Base-by-base conservation (phyloP, 352 stramenopile genomes). In the Pythium monospermum region DNA sequence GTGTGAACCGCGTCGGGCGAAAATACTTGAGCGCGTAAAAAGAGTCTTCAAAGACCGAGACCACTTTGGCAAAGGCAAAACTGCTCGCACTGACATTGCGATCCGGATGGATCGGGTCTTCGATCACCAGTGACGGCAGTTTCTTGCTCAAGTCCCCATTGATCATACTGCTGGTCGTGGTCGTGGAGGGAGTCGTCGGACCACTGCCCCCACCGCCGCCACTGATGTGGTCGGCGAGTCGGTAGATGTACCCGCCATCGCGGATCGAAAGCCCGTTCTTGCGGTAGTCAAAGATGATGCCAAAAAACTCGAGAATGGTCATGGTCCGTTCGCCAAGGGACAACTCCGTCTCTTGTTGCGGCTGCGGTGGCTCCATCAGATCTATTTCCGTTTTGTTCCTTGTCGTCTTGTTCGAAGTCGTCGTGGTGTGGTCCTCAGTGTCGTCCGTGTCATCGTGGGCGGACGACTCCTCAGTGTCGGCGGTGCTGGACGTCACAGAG, bases 21-120 rank as follows among this genome's bases (percentile, higher is more conserved):
- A 87, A 88, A 60, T 91, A 94, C 71, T 87, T 83, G 30, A 94
- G 70, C 8, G 81, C 79, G 46, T 90, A 92, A 56, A 82, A 94
- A 27, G 82, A 81, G 56, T 94, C 83, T 44, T 94, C 83, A 49
- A 92, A 92, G 35, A 91, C 57, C 1, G 81, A 73, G 7, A 94
- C 82, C 21, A 94, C 82, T 42, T 89, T 88, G 39, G 76, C 76
- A 46, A 91, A 92, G 16, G 81, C 81, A 57, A 90, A 94, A 62
- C 79, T 94, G 45, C 78, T 86, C n/a, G 83, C 81, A 36, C 81
- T 87, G 6, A 94, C 83, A 30, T 94, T 94, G 51, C 82, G 77
- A 44, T 92, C 81, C 4, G 83, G 82, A 46, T 94, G 73, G 51
- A 94, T 92, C n/a, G 83, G 81, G 54, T 92, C 83, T 41, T 94